Evolutionary conservation across 2,329 filamentous ascomycete genomes (phyloP).

Genomic region (Aspergillus awamori): DNA sequence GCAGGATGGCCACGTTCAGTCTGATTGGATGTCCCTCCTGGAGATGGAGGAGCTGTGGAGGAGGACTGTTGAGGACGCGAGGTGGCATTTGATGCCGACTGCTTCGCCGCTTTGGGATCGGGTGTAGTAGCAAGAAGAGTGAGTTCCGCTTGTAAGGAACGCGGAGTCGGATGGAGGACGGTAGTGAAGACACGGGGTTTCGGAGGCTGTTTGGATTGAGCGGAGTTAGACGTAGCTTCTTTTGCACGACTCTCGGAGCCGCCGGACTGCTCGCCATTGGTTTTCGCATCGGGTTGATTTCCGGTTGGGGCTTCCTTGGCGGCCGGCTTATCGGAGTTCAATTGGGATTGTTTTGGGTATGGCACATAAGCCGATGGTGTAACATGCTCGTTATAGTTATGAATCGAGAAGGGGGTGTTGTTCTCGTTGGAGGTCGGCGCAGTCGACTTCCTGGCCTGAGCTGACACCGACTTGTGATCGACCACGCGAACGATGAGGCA

Average conservation of each 20-base stretch:
- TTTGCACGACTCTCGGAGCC: conserved; percentile 64
- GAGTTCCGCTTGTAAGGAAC: conserved; percentile 75
- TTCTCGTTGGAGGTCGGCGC: conserved; percentile 62
- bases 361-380: conserved; percentile 85
- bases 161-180: conserved; percentile 81
- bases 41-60: conserved; percentile 60
- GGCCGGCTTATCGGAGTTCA: conserved; percentile 31
- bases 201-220: conserved; percentile 52
- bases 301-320: conserved; percentile 31
- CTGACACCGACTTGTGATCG: conserved; percentile 73
- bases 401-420: conserved; percentile 75
- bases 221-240: conserved; percentile 52
- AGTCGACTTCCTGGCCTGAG: conserved; percentile 60
- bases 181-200: conserved; percentile 70
- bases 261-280: conserved; percentile 30
- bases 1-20: conserved; percentile 56
- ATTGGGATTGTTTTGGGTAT: conserved; percentile 60
- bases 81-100: conserved; percentile 45
- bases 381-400: conserved; percentile 87
- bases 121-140: conserved; percentile 75
- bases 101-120: conserved; percentile 55
- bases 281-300: conserved; percentile 26
- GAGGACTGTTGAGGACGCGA: conserved; percentile 43
- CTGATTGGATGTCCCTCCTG: conserved; percentile 69
- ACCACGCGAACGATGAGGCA: conserved; percentile 94